Percentiles rank a stretch among this genome's conserved stretches.
Conservation (phyloP, 108 stramenopile species). For the Pseudonitzschia delicatissima region DNA sequence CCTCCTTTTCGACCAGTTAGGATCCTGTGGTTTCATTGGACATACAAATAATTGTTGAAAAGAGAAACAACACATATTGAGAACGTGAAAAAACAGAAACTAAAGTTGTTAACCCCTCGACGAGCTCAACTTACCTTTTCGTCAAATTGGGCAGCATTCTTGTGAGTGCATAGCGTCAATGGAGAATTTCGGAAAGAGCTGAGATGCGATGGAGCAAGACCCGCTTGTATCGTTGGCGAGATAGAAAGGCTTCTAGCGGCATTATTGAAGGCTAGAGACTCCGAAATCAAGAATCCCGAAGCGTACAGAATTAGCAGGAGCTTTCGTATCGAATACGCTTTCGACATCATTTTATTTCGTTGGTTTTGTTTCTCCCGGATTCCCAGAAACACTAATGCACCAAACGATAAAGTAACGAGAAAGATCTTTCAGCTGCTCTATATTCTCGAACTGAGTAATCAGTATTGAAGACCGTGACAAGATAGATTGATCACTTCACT, state of each 20-base stretch:
- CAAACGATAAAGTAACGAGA: too few species aligned
- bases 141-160: conserved; percentile 12
- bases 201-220: background rate
- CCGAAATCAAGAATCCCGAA: background rate
- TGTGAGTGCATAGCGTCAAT: background rate
- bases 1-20: conserved; percentile 16
- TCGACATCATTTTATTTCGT: background rate
- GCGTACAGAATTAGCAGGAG: background rate
- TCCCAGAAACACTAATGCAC: too few species aligned
- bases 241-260: background rate
- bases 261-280: conserved; percentile 10
- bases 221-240: background rate
- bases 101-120: background rate
- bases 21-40: background rate
- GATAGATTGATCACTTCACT: too few species aligned
- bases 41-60: background rate
- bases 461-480: too few species aligned
- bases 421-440: too few species aligned
- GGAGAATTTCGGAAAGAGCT: conserved; percentile 5
- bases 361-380: too few species aligned
- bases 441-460: too few species aligned
- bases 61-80: background rate
- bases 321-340: background rate
- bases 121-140: background rate
- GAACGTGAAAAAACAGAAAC: background rate